Evolutionary conservation across 305 asterid species (phyloP).

Genomic region (Plantago coronopus): DNA sequence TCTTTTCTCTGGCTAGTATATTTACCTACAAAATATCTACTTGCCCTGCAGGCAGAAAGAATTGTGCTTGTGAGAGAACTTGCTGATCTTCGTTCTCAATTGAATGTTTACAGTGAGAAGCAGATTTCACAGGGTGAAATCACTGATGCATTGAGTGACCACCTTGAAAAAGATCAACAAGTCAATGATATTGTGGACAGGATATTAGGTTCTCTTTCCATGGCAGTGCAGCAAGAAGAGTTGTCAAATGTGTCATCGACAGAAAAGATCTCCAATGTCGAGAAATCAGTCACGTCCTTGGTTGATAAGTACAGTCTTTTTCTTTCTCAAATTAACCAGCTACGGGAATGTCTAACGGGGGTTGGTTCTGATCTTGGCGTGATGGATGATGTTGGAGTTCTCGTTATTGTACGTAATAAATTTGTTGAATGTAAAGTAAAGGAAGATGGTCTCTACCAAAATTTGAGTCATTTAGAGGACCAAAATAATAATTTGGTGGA

Average conservation of each 20-base stretch:
- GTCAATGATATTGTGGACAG: conserved; percentile 53
- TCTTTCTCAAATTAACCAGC: conserved; percentile 53
- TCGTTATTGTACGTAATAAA: conserved; percentile 43
- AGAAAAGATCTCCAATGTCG: conserved; percentile 58
- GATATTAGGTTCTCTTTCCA: conserved; percentile 46
- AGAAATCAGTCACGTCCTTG: conserved; percentile 43
- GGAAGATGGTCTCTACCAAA: conserved; percentile 49
- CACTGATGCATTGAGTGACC: conserved; percentile 29
- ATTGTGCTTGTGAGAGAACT: conserved; percentile 44
- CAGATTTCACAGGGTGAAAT: conserved; percentile 27
- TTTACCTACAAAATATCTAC: not conserved
- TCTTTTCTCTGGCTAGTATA: not conserved
- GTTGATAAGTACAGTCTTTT: conserved; percentile 49
- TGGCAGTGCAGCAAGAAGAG: conserved; percentile 42
- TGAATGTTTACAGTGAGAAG: conserved; percentile 40
- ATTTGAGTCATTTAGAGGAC: conserved; percentile 49
- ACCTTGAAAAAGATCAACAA: conserved; percentile 42
- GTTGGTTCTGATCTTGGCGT: conserved; percentile 39
- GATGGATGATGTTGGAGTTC: conserved; percentile 52
- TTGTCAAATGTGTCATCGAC: conserved; percentile 38
- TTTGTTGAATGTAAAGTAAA: conserved; percentile 53
- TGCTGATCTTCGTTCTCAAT: conserved; percentile 38
- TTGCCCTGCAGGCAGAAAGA: conserved; percentile 64
- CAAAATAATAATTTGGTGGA: conserved; percentile 59
- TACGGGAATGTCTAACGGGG: conserved; percentile 50